Base-by-base conservation (phyloP, 169 alveolate genomes). In the Plasmodium cynomolgi region DNA sequence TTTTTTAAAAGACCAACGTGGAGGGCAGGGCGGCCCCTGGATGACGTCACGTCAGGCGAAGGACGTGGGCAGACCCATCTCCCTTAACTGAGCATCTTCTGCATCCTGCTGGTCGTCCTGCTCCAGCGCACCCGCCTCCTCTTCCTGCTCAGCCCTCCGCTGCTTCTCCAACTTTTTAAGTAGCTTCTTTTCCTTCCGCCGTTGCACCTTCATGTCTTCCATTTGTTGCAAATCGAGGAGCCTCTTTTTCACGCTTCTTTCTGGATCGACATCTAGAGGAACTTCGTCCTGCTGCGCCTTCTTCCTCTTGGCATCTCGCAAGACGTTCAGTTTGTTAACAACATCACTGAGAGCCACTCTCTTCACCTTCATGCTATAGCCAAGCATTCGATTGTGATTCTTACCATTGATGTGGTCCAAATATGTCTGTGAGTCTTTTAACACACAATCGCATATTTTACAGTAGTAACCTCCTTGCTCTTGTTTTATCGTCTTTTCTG, bases 361-460 rank as follows among this genome's bases (percentile, higher is more conserved):
- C 95, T 98, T 98, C 26, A 98, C 99, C 29, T 98, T 95, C 99
- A 98, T 98, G 79, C 98, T 98, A 98, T 97, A 97, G 3, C 99
- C 99, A 17, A 98, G 94, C 92, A 97, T 95, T n/a, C 98, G 80
- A 88, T 98, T 97, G 85, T 98, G 99, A 81, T 97, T 97, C 75
- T 97, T 97, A 0, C 99, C 99, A 95, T 98, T 98, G 26, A 98
- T 95, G 90, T 98, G 99, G 86, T 98, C 99, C 84, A 97, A 84
- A 95, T 98, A 98, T 3, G 99, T 96, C 56, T 97, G 97, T 9
- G 98, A 96, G 91, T 98, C 99, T 84, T 97, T 97, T 44, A 98
- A 85, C 17, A 95, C 94, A 44, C 99, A 97, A 82, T 98, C 98
- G 93, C 99, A 98, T 20, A 94, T 84, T 74, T 97, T 96, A 93